phyloP scores from a whole-genome alignment of 2,329 filamentous ascomycete species.

The Thielaviopsis euricoi region DNA sequence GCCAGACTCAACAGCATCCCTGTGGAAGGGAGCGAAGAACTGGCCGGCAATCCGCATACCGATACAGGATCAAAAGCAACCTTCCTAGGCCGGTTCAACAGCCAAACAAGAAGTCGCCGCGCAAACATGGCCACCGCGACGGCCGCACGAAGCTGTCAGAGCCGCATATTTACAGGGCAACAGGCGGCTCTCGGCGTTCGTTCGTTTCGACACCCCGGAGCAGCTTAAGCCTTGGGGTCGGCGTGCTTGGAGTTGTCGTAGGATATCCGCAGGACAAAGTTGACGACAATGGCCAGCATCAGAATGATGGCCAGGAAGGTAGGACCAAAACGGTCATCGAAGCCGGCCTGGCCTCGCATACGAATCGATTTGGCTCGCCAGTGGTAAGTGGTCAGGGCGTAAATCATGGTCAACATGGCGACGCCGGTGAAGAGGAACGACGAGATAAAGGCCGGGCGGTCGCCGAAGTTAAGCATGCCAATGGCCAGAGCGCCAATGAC shows the following conservation, averaged over 20 bases:
- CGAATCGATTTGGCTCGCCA: constrained; percentile 92
- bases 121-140: background rate
- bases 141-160: background rate
- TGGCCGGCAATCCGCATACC: background rate
- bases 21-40: background rate
- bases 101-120: background rate
- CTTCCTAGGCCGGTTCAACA: background rate
- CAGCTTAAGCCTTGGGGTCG: background rate
- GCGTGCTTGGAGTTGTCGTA: constrained; percentile 18
- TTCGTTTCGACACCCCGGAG: background rate
- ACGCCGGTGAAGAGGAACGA: constrained; percentile 89
- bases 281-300: constrained; percentile 79
- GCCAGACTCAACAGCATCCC: background rate
- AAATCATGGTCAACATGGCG: constrained; percentile 87
- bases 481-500: constrained; percentile 93
- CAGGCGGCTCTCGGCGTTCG: too few species aligned
- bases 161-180: background rate
- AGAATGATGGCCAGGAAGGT: constrained; percentile 78
- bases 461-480: constrained; percentile 95
- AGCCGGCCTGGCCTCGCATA: constrained; percentile 79
- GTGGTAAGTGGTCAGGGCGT: constrained; percentile 88
- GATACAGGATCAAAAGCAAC: background rate
- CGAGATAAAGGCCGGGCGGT: constrained; percentile 82
- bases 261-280: constrained; percentile 70
- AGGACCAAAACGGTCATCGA: constrained; percentile 90